Evolutionary conservation across 2,329 filamentous ascomycete species (phyloP).

Genomic region (Bipolaris sorokiniana): DNA sequence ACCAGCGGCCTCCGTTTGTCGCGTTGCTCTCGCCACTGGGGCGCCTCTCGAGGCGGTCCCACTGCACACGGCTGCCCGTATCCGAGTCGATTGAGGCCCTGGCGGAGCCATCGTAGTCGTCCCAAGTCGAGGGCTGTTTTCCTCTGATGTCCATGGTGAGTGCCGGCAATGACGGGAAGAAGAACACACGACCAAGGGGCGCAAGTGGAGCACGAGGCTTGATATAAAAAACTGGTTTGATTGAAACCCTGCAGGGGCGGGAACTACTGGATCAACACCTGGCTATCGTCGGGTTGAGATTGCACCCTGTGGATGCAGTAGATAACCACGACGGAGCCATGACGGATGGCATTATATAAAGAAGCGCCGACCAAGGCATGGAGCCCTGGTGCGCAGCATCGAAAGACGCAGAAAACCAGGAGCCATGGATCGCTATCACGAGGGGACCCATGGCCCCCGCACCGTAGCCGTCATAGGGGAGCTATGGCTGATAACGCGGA

Average conservation of each 20-base stretch:
- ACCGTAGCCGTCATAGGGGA: slow-evolving; percentile 17
- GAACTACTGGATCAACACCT: slow-evolving; percentile 38
- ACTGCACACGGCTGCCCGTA: slow-evolving; percentile 46
- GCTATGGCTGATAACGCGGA: slow-evolving; percentile 13
- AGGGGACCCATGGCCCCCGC: slow-evolving; percentile 16
- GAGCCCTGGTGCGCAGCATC: slow-evolving; percentile 5
- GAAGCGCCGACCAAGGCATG: slow-evolving; percentile 22
- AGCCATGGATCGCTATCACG: slow-evolving; percentile 15
- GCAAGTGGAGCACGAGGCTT: slow-evolving; percentile 7
- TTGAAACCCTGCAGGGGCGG: slow-evolving; percentile 38
- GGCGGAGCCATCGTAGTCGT: slow-evolving; percentile 53
- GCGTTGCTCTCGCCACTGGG: slow-evolving; percentile 39
- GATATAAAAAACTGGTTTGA: slow-evolving; percentile 26
- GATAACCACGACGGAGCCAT: slow-evolving; percentile 14
- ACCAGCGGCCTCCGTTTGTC: slow-evolving; percentile 34
- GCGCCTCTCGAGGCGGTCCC: slow-evolving; percentile 44
- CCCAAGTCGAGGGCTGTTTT: slow-evolving; percentile 55
- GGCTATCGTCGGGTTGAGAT: slow-evolving; percentile 40
- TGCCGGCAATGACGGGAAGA: slow-evolving; percentile 6
- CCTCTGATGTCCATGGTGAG: slow-evolving; percentile 46
- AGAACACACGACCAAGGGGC: slow-evolving; percentile 12
- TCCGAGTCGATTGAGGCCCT: slow-evolving; percentile 51
- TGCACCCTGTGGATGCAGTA: slow-evolving; percentile 23
- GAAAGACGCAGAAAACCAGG: slow-evolving; percentile 10
- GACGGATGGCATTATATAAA: slow-evolving; percentile 20